Conservation (phyloP, 2,329 filamentous ascomycete genomes). For the Aureobasidium lini region DNA sequence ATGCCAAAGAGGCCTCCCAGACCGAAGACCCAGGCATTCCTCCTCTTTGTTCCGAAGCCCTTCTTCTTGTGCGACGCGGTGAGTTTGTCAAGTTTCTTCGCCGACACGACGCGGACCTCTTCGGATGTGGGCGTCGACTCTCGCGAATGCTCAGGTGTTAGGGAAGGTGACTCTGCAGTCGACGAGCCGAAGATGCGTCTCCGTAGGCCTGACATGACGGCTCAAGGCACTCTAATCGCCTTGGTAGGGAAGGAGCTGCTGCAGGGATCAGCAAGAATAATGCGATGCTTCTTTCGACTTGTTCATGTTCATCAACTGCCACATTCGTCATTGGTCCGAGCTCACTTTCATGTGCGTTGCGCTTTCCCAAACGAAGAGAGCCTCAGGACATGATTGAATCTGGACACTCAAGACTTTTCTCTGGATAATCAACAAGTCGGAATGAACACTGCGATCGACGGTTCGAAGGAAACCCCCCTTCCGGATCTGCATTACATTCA, state of each 20-base stretch:
- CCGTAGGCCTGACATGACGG: constrained; percentile 26
- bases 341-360: constrained; percentile 11
- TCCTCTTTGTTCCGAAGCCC: constrained; percentile 50
- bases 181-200: constrained; percentile 28
- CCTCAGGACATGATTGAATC: not conserved
- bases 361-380: not conserved
- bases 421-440: not conserved
- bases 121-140: constrained; percentile 32
- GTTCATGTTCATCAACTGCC: constrained; percentile 1
- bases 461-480: constrained; percentile 12
- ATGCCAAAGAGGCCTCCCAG: constrained; percentile 88
- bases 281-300: not conserved
- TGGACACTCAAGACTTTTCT: not conserved
- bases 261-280: not conserved
- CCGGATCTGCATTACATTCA: constrained; percentile 32
- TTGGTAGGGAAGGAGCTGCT: not conserved
- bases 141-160: constrained; percentile 29
- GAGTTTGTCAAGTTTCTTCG: constrained; percentile 41
- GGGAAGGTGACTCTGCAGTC: constrained; percentile 12
- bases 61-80: constrained; percentile 27
- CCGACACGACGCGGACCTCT: constrained; percentile 46
- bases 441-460: not conserved
- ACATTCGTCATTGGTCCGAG: constrained; percentile 6
- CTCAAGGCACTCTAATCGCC: not conserved
- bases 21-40: constrained; percentile 74